These are phyloP conservation scores for Candida albicans DNA, from an alignment of 1,139 yeast species.

Conservation along the genomic window DNA sequence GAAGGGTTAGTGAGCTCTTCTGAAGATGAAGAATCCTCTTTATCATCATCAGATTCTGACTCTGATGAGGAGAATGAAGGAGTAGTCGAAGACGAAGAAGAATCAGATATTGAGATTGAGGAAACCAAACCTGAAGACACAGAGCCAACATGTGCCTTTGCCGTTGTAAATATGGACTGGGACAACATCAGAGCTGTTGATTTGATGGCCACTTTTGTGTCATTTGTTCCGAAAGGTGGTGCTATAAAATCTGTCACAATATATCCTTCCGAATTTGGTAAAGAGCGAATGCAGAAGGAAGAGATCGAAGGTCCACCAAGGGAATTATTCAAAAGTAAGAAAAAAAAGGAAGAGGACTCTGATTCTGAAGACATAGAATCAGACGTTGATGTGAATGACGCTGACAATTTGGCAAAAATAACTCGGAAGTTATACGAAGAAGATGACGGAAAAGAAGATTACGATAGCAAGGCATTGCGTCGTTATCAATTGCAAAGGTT, in stretches of 20 bases:
- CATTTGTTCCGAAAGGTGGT: slow-evolving; percentile 83
- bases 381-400: slow-evolving; percentile 46
- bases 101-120: slow-evolving; percentile 57
- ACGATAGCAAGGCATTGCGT: slow-evolving; percentile 68
- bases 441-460: slow-evolving; percentile 69
- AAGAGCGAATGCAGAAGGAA: slow-evolving; percentile 87
- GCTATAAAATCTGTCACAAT: slow-evolving; percentile 67
- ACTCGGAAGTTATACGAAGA: slow-evolving; percentile 70
- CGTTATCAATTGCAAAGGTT: slow-evolving; percentile 84
- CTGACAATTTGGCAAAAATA: slow-evolving; percentile 48
- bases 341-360: slow-evolving; percentile 20
- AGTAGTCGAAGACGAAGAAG: slow-evolving; percentile 39
- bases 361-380: slow-evolving; percentile 45
- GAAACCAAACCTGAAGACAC: slow-evolving; percentile 70
- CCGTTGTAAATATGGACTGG: slow-evolving; percentile 97
- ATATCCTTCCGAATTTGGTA: slow-evolving; percentile 94
- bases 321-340: slow-evolving; percentile 62
- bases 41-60: slow-evolving; percentile 32
- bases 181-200: slow-evolving; percentile 87
- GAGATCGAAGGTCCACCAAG: slow-evolving; percentile 91
- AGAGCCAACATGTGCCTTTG: slow-evolving; percentile 78
- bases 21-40: slow-evolving; percentile 21
- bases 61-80: slow-evolving; percentile 27
- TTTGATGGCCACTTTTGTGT: slow-evolving; percentile 82
- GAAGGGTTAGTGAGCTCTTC: slow-evolving; percentile 46